Evolutionary conservation across 306 rosid genomes (phyloP).

Genomic region (Cucumis hystrix): DNA sequence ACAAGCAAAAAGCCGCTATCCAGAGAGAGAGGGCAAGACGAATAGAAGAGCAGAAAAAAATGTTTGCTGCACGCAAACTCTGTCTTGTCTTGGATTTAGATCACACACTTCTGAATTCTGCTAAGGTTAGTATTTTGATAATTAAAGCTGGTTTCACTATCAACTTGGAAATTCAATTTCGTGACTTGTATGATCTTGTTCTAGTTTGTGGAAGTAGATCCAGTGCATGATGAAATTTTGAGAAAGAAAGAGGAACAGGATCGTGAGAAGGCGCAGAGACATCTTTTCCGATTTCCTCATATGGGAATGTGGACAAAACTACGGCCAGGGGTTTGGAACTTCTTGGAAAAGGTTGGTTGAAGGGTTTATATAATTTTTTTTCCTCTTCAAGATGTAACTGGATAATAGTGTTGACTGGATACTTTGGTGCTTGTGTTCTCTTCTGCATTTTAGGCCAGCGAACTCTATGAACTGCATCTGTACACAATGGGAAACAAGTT

Average conservation of each 20-base stretch:
- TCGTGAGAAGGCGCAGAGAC: constrained; percentile 66
- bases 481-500: constrained; percentile 98
- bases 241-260: constrained; percentile 87
- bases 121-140: constrained; percentile 53
- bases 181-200: constrained; percentile 18
- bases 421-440: constrained; percentile 5
- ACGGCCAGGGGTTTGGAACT: constrained; percentile 95
- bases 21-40: constrained; percentile 95
- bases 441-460: constrained; percentile 65
- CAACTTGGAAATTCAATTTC: background rate
- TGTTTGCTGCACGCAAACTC: constrained; percentile 77
- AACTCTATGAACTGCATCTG: constrained; percentile 89
- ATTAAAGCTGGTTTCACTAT: constrained; percentile 3
- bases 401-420: background rate
- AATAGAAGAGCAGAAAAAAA: constrained; percentile 82
- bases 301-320: constrained; percentile 99
- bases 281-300: constrained; percentile 86
- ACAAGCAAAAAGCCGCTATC: constrained; percentile 83
- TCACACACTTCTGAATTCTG: constrained; percentile 98
- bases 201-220: constrained; percentile 93
- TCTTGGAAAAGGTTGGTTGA: constrained; percentile 76
- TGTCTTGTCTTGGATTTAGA: constrained; percentile 97
- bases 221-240: constrained; percentile 80
- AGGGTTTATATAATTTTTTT: background rate
- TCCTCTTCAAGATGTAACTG: background rate